Percentiles rank a stretch among this genome's conserved stretches.
phyloP scores from a whole-genome alignment of 1,284 basidiomycete species.

The Kwoniella shivajii region DNA sequence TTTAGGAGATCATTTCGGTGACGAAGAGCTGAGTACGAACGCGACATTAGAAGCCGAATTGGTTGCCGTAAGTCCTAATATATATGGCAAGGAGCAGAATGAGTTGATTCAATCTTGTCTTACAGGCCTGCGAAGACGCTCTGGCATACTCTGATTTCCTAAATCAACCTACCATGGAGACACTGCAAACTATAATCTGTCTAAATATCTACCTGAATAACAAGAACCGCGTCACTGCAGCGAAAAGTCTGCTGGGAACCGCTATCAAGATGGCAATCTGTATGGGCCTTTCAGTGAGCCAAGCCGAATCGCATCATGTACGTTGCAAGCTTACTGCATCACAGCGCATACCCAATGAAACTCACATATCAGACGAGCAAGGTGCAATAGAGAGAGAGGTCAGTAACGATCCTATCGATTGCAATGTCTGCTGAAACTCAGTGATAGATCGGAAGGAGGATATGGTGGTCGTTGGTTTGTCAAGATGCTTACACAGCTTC shows the following conservation, averaged over 20 bases:
- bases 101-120: background rate
- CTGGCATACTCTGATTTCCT: constrained; percentile 18
- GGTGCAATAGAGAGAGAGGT: constrained; percentile 39
- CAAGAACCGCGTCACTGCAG: constrained; percentile 45
- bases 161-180: constrained; percentile 19
- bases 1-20: constrained; percentile 21
- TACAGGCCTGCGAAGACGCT: constrained; percentile 20
- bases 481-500: constrained; percentile 29
- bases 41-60: constrained; percentile 6
- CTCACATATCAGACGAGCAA: background rate
- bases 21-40: constrained; percentile 15
- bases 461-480: constrained; percentile 51
- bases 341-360: constrained; percentile 16
- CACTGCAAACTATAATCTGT: constrained; percentile 25
- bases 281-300: constrained; percentile 24
- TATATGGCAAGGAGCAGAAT: background rate
- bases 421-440: background rate
- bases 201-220: constrained; percentile 40
- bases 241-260: constrained; percentile 46
- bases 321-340: background rate
- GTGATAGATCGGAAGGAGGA: constrained; percentile 38
- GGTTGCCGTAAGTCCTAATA: constrained; percentile 8
- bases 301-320: too few relatives aligned
- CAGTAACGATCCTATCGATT: background rate
- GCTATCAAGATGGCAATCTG: constrained; percentile 41